Percentiles rank a stretch among this genome's conserved stretches.
These are phyloP conservation scores for Thelonectria discophora DNA, from an alignment of 2,329 filamentous ascomycete species.

Conservation along the genomic window DNA sequence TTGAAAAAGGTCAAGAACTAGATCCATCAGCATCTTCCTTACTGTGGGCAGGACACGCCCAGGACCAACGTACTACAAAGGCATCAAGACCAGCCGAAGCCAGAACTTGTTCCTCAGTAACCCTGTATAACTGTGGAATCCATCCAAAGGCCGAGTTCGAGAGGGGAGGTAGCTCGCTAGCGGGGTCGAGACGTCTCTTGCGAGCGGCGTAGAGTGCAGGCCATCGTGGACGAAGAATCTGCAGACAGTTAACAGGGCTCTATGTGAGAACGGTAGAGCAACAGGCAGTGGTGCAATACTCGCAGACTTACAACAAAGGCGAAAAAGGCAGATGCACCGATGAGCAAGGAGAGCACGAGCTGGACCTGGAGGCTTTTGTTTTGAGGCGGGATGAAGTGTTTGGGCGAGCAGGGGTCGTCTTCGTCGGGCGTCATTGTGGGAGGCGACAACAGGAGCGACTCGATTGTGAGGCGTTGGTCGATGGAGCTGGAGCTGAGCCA, in stretches of 20 bases:
- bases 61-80: conserved; percentile 73
- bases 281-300: background rate
- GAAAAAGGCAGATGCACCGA: conserved; percentile 77
- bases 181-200: conserved; percentile 73
- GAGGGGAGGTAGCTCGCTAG: conserved; percentile 74
- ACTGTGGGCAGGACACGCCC: too few species aligned
- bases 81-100: conserved; percentile 92
- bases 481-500: conserved; percentile 10
- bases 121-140: conserved; percentile 85
- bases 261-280: too few species aligned
- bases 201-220: conserved; percentile 88
- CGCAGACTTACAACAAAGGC: conserved; percentile 73
- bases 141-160: conserved; percentile 90
- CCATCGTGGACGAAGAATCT: conserved; percentile 92
- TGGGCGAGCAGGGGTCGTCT: conserved; percentile 35
- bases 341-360: conserved; percentile 73
- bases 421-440: conserved; percentile 13
- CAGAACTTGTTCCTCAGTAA: conserved; percentile 89
- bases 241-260: background rate
- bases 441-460: conserved; percentile 7
- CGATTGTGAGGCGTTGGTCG: background rate
- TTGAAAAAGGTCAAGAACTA: conserved; percentile 93
- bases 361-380: conserved; percentile 67
- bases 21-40: conserved; percentile 28
- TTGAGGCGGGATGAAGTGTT: conserved; percentile 39